phyloP scores from a whole-genome alignment of 1,139 yeast genomes.

The Pichia sp. region DNA sequence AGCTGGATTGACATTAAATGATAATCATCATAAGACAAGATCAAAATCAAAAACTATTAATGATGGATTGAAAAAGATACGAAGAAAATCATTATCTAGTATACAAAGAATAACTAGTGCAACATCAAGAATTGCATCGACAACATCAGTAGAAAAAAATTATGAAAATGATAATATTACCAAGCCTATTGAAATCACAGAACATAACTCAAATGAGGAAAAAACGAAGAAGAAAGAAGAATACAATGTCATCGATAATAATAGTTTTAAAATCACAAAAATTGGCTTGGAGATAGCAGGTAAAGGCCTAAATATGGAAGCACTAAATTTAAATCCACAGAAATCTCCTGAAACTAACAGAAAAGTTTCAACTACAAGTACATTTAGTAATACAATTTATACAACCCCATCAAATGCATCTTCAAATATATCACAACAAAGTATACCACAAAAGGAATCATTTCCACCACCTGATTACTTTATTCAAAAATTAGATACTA shows the following conservation, averaged over 20 bases:
- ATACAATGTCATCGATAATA: neutral
- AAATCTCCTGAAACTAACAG: neutral
- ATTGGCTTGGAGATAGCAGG: slow-evolving; percentile 27
- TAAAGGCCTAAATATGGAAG: slow-evolving; percentile 10
- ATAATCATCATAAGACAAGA: slow-evolving; percentile 1
- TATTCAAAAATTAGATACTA: slow-evolving; percentile 35
- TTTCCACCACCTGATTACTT: slow-evolving; percentile 38
- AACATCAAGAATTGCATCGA: neutral
- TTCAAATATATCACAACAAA: neutral
- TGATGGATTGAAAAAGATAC: neutral
- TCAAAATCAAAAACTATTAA: neutral
- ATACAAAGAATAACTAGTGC: neutral
- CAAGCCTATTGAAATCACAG: neutral
- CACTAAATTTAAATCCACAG: neutral
- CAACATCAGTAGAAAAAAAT: neutral
- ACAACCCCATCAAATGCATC: neutral
- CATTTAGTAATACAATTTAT: neutral
- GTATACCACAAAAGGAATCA: neutral
- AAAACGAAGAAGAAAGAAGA: neutral
- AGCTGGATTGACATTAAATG: neutral
- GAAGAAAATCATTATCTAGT: slow-evolving; percentile 2
- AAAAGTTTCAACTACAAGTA: neutral
- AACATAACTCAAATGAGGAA: neutral
- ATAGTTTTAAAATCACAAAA: slow-evolving; percentile 9
- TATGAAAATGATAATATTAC: neutral